A percentile compares a stretch with the other conserved stretches of the same genome.
phyloP scores from a whole-genome alignment of 768 basidiomycete genomes.

The Lentinula guzmanii region DNA sequence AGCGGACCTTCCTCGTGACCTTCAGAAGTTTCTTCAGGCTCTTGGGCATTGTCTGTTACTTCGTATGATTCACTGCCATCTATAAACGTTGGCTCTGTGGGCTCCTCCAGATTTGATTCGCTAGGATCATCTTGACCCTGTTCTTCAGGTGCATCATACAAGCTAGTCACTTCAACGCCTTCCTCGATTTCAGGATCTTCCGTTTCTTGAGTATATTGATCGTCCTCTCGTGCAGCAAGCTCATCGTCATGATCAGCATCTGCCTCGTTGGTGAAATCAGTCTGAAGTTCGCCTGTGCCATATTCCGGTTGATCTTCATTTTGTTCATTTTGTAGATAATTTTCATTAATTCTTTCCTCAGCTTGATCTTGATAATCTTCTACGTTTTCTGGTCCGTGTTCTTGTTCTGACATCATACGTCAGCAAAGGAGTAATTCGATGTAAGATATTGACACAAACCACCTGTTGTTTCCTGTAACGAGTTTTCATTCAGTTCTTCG shows the following conservation, averaged over 20 bases:
- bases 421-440: neutral
- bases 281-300: too few relatives aligned
- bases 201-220: conserved; percentile 4
- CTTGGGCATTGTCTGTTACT: neutral
- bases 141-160: neutral
- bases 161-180: neutral
- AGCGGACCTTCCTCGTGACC: neutral
- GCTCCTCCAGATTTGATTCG: neutral
- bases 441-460: neutral
- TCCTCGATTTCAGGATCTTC: conserved; percentile 5
- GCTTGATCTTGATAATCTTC: conserved; percentile 6
- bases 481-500: neutral
- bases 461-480: neutral
- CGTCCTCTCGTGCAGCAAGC: neutral
- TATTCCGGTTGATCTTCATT: neutral
- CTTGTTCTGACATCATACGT: neutral
- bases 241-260: neutral
- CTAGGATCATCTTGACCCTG: conserved; percentile 8
- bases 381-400: neutral
- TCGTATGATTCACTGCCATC: neutral
- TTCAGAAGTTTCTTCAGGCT: conserved; percentile 6
- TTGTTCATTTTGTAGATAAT: neutral
- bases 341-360: neutral
- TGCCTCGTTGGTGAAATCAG: neutral
- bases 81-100: neutral